Percentiles rank a stretch among this genome's conserved stretches.
These are phyloP conservation scores for Thalassiosira sp. DNA, from an alignment of 352 stramenopile genomes.

Conservation along the genomic window DNA sequence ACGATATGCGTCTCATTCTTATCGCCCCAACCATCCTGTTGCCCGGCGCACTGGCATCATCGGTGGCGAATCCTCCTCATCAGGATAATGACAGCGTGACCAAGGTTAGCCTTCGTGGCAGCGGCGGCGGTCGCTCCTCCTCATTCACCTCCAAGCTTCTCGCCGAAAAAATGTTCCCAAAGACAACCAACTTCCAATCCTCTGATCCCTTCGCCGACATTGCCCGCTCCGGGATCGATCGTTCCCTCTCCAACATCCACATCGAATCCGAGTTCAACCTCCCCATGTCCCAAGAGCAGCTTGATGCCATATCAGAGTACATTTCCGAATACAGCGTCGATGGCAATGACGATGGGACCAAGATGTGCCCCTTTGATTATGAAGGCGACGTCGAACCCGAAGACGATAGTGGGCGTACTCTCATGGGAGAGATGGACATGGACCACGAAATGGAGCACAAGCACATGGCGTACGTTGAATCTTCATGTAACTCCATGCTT, in stretches of 20 bases:
- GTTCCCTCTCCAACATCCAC: constrained; percentile 20
- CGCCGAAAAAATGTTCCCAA: neutral
- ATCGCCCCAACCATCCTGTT: too few relatives aligned
- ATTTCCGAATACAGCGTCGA: constrained; percentile 16
- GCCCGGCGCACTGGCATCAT: too few relatives aligned
- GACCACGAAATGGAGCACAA: neutral
- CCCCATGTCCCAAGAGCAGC: neutral
- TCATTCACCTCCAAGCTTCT: neutral
- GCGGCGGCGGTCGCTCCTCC: neutral
- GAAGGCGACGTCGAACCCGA: constrained; percentile 5
- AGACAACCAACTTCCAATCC: neutral
- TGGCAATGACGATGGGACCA: constrained; percentile 12
- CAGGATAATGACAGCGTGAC: too few relatives aligned
- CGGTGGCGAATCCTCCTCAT: too few relatives aligned
- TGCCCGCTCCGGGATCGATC: constrained; percentile 16
- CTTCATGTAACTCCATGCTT: constrained; percentile 18
- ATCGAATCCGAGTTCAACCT: constrained; percentile 8
- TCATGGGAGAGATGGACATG: constrained; percentile 12
- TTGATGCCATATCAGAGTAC: neutral
- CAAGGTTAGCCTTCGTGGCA: neutral
- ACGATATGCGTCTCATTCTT: too few relatives aligned
- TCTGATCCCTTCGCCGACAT: constrained; percentile 19
- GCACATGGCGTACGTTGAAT: constrained; percentile 32
- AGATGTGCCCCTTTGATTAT: constrained; percentile 20
- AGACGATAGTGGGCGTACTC: neutral